A percentile compares a stretch with the other conserved stretches of the same genome.
phyloP scores from a whole-genome alignment of 73 alveolate species.

The Paramecium biaurelia region DNA sequence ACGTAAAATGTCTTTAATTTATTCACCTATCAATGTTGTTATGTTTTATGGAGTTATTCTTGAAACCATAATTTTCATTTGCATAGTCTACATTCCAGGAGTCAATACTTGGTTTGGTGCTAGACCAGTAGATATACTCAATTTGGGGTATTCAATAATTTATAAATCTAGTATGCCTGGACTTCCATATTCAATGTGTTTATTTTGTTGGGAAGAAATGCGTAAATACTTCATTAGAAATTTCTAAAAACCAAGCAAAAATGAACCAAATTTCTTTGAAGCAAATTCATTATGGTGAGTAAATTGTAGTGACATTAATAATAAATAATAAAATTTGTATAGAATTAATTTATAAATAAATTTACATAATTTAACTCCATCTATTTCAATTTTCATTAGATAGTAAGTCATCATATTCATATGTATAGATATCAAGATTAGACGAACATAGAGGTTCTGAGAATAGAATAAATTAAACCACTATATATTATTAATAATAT shows the following conservation, averaged over 20 bases:
- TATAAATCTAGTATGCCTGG: conserved; percentile 51
- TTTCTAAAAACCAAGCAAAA: neutral
- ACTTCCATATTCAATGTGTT: conserved; percentile 51
- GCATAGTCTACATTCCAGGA: conserved; percentile 55
- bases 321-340: neutral
- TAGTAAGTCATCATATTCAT: neutral
- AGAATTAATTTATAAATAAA: neutral
- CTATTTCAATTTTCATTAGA: neutral
- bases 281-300: conserved; percentile 39
- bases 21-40: neutral
- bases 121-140: conserved; percentile 58
- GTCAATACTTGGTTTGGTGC: conserved; percentile 60
- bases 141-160: neutral
- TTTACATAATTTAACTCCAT: neutral
- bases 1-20: conserved; percentile 37
- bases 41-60: conserved; percentile 54
- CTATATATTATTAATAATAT: neutral
- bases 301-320: neutral
- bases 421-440: neutral
- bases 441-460: neutral
- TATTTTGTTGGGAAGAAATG: conserved; percentile 59
- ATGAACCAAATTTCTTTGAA: conserved; percentile 18
- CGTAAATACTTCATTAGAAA: conserved; percentile 52
- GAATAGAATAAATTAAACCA: neutral
- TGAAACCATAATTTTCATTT: neutral